Base-by-base conservation (phyloP, 768 basidiomycete species). In the Tricholoma hemisulphureum region DNA sequence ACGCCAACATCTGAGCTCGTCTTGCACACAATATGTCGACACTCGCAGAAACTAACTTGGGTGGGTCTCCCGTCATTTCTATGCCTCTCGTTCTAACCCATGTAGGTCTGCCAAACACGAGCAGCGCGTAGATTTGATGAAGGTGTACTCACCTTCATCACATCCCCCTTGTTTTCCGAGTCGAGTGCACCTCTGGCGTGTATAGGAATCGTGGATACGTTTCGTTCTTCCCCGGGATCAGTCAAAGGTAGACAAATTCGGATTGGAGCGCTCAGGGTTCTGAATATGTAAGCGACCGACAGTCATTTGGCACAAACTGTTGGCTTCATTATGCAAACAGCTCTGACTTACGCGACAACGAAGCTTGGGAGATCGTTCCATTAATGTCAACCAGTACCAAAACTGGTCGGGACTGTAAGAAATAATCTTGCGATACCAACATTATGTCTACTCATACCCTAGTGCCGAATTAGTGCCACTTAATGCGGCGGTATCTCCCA, bases 401-500 rank as follows among this genome's bases (percentile, higher is more conserved):
- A 45, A 69, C 73, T 8, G 83, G 83, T 16, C 77, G 75, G 72
- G 79, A 86, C 59, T 69, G 86, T 87, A 65, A 70, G 81, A 64
- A 51, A 49, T 39, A 23, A 34, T 29, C 54, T n/a, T 6, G 21
- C n/a, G 6, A 4, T n/a, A 14, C 9, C 20, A 45, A n/a, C 10
- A 6, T 32, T 37, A 5, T 23, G 24, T 53, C 50, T 23, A 20
- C 21, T 50, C 46, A 55, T 39, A 62, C 37, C 63, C 21, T n/a
- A 7, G 4, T n/a, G 46, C n/a, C 56, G 43, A 11, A 50, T 14
- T 59, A 92, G 89, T 88, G 56, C 86, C 88, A 3, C 66, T 85
- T 24, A 79, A 76, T 58, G 78, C 81, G 14, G 70, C 71, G 1
- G 54, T 79, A 3, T 92, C 91, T 4, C 88, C 82, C 29, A 90